Base-by-base conservation (phyloP, 139 green algal genomes). In the Volvox reticuliferus region DNA sequence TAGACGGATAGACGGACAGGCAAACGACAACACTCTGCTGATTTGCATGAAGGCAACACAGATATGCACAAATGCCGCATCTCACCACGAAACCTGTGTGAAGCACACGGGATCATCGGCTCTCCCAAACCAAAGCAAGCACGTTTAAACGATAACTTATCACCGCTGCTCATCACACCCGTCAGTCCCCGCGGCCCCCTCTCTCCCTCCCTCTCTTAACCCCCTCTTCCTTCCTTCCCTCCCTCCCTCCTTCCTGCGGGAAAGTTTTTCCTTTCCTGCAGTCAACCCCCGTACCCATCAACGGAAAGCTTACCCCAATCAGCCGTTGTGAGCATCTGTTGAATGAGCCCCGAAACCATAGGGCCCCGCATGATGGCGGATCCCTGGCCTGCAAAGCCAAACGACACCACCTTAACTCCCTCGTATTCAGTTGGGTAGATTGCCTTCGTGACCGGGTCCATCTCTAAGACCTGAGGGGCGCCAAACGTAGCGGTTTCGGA, bases 301-400 rank as follows among this genome's bases (percentile, higher is more conserved):
- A 55, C 44, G 44, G 44, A 9, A 55, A 33, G 44, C 93, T 94
- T 89, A 94, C 95, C 98, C 98, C 98, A 99, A 12, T 98, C 93
- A 26, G 96, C 85, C 22, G 97, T 99, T 0, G 95, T 98, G 61
- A 99, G 95, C 92, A 99, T 95, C 97, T 99, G 98, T 87, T 98
- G 96, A 65, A 99, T 97, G 36, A 99, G 94, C 35, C 97, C 97
- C 69, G 96, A 98, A 55, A 99, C 98, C 98, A 99, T 99, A 67
- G 98, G 95, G 0, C 98, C 98, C 5, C 98, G 94, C 98, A 99
- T 99, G 95, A 99, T 99, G 84, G 98, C 98, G 71, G 93, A 97
- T 86, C 98, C 98, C 92, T 99, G 97, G 12, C 98, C 98, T 32
- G 98, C 98, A 93, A 97, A 99, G 26, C 98, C 98, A 94, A 99